Conservation (phyloP, 495 filamentous ascomycete genomes). For the Penicillium subrubescens region DNA sequence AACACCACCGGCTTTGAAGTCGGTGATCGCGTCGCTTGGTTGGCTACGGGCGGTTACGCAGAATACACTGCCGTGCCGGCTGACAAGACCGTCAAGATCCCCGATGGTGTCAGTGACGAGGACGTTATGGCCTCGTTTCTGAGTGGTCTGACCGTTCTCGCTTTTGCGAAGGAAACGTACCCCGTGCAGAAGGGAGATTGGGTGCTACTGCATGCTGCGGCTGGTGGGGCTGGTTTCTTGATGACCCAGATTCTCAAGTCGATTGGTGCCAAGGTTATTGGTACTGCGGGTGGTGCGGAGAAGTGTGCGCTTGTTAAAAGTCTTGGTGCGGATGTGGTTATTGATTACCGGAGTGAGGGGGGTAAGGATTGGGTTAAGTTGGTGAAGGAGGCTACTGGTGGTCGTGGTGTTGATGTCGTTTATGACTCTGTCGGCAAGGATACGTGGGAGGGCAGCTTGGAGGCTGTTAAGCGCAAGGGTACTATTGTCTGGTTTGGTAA, state of each 20-base stretch:
- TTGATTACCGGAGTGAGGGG: conserved; percentile 70
- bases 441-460: conserved; percentile 84
- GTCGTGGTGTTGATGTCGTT: conserved; percentile 73
- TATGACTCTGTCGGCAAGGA: conserved; percentile 88
- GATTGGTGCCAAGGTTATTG: conserved; percentile 80
- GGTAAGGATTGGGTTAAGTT: conserved; percentile 63
- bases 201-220: conserved; percentile 87
- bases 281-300: conserved; percentile 72
- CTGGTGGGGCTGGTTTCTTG: conserved; percentile 82
- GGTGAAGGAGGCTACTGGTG: conserved; percentile 71
- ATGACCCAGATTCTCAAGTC: conserved; percentile 73
- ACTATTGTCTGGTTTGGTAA: conserved; percentile 87
- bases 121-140: conserved; percentile 69
- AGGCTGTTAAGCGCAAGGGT: conserved; percentile 79
- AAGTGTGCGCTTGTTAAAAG: conserved; percentile 71
- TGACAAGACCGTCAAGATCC: conserved; percentile 61
- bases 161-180: conserved; percentile 77
- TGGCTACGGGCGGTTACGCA: conserved; percentile 67
- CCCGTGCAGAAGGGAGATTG: conserved; percentile 75
- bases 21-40: conserved; percentile 71
- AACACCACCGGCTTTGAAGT: conserved; percentile 52
- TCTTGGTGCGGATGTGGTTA: conserved; percentile 69
- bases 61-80: conserved; percentile 71
- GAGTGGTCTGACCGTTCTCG: conserved; percentile 85
- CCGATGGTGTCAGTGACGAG: conserved; percentile 60